Evolutionary conservation across 768 basidiomycete species (phyloP), one percentile per base, ranked within the genome.

Genomic region (Clitopilus hobsonii): DNA sequence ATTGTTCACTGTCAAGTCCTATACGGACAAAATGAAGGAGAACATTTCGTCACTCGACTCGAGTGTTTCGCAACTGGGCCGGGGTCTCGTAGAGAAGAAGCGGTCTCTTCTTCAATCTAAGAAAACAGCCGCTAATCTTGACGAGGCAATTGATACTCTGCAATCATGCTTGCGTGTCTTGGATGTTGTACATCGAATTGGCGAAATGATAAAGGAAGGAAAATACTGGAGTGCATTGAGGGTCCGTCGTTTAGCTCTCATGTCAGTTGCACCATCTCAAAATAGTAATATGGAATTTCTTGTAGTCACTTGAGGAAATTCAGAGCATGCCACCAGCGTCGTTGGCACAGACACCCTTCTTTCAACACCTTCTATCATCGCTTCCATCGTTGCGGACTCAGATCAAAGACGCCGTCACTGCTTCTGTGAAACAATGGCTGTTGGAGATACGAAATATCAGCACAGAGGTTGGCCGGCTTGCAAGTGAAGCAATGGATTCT

Each of bases 171-270:
- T 99, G 56, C 85, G 94, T 56, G 85, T 98, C 4, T 74, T 99
- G 59, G 97, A 99, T 66, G 86, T 97, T 56, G 88, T 97, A 13
- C 83, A 94, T 69, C 85, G 94, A 41, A 93, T 98, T 50, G 86
- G 91, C 28, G 85, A 92, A 67, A 94, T 98, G 87, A 89, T 99
- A 63, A 82, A 83, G 63, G 87, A 94, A 63, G 90, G 91, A 53
- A 94, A 89, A 75, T 98, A 94, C 71, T 98, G 94, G 91, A 95
- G 94, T 67, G 97, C 97, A 45, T 69, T 98, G 67, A 79, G 96
- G 76, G 94, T 97, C 69, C 69, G 93, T 79, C 65, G 54, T 72
- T 63, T 64, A 61, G 65, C 65, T 65, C 66, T 67, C 60, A 55
- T 63, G 64, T 69, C 61, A 58, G 56, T 58, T 65, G 64, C 60